Evolutionary conservation across 495 filamentous ascomycete genomes (phyloP), one percentile per base, ranked within the genome.

Genomic region (Tetracladium marchalianum): DNA sequence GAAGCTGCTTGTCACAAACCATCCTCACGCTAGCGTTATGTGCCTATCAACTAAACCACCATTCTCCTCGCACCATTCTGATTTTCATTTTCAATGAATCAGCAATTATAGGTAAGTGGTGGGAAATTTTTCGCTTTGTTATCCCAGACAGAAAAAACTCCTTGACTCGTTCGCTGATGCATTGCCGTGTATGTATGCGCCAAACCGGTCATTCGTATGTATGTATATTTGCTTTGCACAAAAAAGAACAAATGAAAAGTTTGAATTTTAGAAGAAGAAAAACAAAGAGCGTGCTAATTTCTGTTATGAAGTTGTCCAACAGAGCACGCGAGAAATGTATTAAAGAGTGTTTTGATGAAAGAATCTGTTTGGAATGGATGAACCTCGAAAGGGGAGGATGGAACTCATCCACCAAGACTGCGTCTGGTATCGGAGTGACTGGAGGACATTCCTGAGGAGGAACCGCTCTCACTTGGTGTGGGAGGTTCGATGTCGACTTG

Each of bases 401-500:
- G 0, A 9, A n/a, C 15, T 7, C n/a, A 17, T 47, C 35, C 50
- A 13, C 49, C 40, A 22, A 56, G 9, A 35, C 54, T 56, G 15
- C 47, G 43, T 39, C 50, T 38, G 12, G 46, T 31, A 15, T 35
- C 39, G 11, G 46, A 51, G 41, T 57, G 54, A 7, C 41, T 41
- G 11, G 55, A 55, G 3, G 51, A 54, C n/a, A 15, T n/a, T 15
- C n/a, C 11, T 41, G 39, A 41, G 5, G 39, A 41, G n/a, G 16
- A 13, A 10, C 58, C 56, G 36, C 50, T 61, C 27, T 69, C 66
- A 37, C 70, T 76, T 15, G 73, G 74, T 12, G 74, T 76, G 10
- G 65, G 49, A 4, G 74, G 73, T 43, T 76, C 72, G 31, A 78
- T 70, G 18, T 48, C 43, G 5, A 78, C 70, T 51, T 70, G 65